A percentile compares a stretch with the other conserved stretches of the same genome.
These are phyloP conservation scores for Diaporthe sp. DNA, from an alignment of 2,329 filamentous ascomycete genomes.

Conservation along the genomic window DNA sequence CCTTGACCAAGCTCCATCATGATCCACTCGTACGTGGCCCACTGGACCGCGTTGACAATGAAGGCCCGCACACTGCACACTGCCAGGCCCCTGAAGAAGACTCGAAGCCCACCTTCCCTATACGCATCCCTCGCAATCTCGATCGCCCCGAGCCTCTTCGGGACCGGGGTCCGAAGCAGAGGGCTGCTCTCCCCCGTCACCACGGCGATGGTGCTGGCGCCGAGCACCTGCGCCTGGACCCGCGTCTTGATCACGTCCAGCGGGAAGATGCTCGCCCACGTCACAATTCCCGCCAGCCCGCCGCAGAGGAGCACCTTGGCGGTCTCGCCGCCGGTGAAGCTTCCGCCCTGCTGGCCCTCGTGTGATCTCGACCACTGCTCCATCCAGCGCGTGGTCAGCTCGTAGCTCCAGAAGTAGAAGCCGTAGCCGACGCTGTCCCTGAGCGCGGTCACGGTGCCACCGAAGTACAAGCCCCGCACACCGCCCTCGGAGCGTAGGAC, in stretches of 20 bases:
- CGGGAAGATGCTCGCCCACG: slow-evolving; percentile 92
- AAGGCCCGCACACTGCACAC: slow-evolving; percentile 91
- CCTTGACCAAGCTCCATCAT: slow-evolving; percentile 72
- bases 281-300: slow-evolving; percentile 87
- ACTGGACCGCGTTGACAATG: slow-evolving; percentile 92
- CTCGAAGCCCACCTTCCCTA: slow-evolving; percentile 68
- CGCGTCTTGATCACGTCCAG: slow-evolving; percentile 93
- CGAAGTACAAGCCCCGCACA: slow-evolving; percentile 81
- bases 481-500: slow-evolving; percentile 71
- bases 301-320: slow-evolving; percentile 83
- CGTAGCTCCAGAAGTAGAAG: slow-evolving; percentile 97
- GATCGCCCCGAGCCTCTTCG: slow-evolving; percentile 65
- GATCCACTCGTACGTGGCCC: slow-evolving; percentile 92
- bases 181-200: slow-evolving; percentile 47
- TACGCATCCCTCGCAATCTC: slow-evolving; percentile 78
- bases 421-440: slow-evolving; percentile 95
- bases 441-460: slow-evolving; percentile 84
- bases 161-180: slow-evolving; percentile 45
- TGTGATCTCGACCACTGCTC: slow-evolving; percentile 45
- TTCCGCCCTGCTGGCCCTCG: background rate
- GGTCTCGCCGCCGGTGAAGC: slow-evolving; percentile 59
- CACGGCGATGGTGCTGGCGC: slow-evolving; percentile 41
- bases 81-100: slow-evolving; percentile 81
- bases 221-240: slow-evolving; percentile 79
- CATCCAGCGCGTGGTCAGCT: slow-evolving; percentile 76